phyloP scores from a whole-genome alignment of 257 asterid genomes.

The Linderniella brevidens region DNA sequence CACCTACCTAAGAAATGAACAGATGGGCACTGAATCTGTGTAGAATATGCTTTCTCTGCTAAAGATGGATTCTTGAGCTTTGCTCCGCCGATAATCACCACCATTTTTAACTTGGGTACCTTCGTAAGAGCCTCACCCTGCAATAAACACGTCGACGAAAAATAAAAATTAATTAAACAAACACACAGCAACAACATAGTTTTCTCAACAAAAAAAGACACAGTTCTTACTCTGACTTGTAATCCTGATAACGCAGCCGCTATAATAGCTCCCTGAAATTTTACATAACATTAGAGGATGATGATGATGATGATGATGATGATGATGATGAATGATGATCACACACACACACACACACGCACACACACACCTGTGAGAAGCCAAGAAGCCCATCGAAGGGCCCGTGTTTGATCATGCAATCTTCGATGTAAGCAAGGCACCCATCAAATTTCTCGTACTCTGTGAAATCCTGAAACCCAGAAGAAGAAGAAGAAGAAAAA shows the following conservation, averaged over 20 bases:
- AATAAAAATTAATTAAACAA: too few relatives aligned
- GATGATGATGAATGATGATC: background rate
- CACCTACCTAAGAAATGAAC: slow-evolving; percentile 80
- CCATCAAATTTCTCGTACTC: slow-evolving; percentile 60
- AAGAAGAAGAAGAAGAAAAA: background rate
- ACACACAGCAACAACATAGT: background rate
- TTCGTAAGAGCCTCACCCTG: slow-evolving; percentile 66
- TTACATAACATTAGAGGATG: background rate
- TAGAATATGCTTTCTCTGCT: slow-evolving; percentile 51
- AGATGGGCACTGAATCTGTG: slow-evolving; percentile 45
- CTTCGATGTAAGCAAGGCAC: slow-evolving; percentile 67
- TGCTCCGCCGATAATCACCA: slow-evolving; percentile 78
- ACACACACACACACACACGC: background rate
- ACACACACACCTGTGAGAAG: slow-evolving; percentile 60
- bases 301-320: background rate
- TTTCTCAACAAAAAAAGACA: background rate
- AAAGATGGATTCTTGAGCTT: slow-evolving; percentile 32
- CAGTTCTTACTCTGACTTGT: slow-evolving; percentile 39
- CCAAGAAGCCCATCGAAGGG: slow-evolving; percentile 96
- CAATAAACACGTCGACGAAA: background rate
- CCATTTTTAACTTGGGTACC: slow-evolving; percentile 44
- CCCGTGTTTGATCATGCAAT: slow-evolving; percentile 47
- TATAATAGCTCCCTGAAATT: slow-evolving; percentile 72
- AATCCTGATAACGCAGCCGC: slow-evolving; percentile 74
- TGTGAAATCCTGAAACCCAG: slow-evolving; percentile 39